Evolutionary conservation across 306 rosid species (phyloP).

Genomic region (Quercus suber): DNA sequence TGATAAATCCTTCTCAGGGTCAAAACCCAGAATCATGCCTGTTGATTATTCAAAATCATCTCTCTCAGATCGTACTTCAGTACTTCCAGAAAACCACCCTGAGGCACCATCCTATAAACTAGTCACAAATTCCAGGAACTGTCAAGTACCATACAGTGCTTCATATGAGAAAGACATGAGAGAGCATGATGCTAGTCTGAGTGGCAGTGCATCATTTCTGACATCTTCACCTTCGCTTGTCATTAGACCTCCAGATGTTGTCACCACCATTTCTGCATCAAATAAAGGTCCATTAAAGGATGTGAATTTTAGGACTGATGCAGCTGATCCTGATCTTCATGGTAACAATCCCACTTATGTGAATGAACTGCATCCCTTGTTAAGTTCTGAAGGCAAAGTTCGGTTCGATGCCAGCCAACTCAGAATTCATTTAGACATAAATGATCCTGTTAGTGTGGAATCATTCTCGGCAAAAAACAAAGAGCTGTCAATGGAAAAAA

Average conservation of each 20-base stretch:
- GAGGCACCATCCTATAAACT: slow-evolving; percentile 28
- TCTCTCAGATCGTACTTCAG: slow-evolving; percentile 28
- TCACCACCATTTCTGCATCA: slow-evolving; percentile 35
- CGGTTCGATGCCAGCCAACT: slow-evolving; percentile 38
- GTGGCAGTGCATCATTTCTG: slow-evolving; percentile 16
- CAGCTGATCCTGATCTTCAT: slow-evolving; percentile 28
- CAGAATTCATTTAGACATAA: slow-evolving; percentile 42
- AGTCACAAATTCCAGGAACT: slow-evolving; percentile 29
- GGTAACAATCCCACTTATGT: slow-evolving; percentile 23
- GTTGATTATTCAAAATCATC: slow-evolving; percentile 36
- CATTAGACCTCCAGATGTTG: slow-evolving; percentile 28
- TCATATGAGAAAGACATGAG: slow-evolving; percentile 32
- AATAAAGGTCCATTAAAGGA: slow-evolving; percentile 24
- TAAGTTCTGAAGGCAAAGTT: slow-evolving; percentile 25
- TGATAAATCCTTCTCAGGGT: slow-evolving; percentile 40
- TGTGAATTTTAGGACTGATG: slow-evolving; percentile 30
- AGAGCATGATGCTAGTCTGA: slow-evolving; percentile 28
- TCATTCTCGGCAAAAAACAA: slow-evolving; percentile 35
- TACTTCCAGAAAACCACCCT: slow-evolving; percentile 35
- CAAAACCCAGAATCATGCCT: slow-evolving; percentile 30
- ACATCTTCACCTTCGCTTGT: slow-evolving; percentile 22
- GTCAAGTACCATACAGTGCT: slow-evolving; percentile 20
- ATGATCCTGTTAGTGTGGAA: slow-evolving; percentile 31
- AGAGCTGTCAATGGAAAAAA: slow-evolving; percentile 30
- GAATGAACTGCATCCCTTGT: slow-evolving; percentile 32